These are phyloP conservation scores for Podaxis carcinomalis DNA, from an alignment of 768 basidiomycete species.

Conservation along the genomic window DNA sequence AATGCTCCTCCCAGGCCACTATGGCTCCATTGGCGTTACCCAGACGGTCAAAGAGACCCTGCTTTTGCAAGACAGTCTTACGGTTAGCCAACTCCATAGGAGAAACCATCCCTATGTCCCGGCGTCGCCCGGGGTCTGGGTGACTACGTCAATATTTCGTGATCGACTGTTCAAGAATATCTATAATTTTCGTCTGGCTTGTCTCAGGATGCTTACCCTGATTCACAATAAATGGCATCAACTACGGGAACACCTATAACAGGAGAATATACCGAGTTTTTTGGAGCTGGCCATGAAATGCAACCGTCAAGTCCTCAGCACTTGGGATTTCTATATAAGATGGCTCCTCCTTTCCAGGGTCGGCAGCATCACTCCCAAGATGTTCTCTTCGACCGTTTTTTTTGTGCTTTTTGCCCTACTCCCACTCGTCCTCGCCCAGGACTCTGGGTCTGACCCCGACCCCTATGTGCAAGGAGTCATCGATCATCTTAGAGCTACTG, in stretches of 20 bases:
- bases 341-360: background rate
- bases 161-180: background rate
- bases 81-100: background rate
- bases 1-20: background rate
- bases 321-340: background rate
- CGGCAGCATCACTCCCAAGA: background rate
- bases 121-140: background rate
- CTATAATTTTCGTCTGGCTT: background rate
- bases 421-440: constrained; percentile 14
- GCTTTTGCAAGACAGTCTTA: background rate
- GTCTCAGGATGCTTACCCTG: background rate
- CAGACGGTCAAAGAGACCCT: background rate
- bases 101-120: background rate
- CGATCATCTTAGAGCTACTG: constrained; percentile 30
- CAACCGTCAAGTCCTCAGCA: background rate
- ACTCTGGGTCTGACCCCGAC: constrained; percentile 14
- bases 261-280: background rate
- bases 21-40: background rate
- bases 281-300: background rate
- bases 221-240: background rate
- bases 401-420: constrained; percentile 14
- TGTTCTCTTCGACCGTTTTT: constrained; percentile 13
- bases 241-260: background rate
- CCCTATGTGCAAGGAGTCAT: constrained; percentile 27
- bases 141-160: background rate